Evolutionary conservation across 306 rosid species (phyloP).

Genomic region (Notholithocarpus densiflorus): DNA sequence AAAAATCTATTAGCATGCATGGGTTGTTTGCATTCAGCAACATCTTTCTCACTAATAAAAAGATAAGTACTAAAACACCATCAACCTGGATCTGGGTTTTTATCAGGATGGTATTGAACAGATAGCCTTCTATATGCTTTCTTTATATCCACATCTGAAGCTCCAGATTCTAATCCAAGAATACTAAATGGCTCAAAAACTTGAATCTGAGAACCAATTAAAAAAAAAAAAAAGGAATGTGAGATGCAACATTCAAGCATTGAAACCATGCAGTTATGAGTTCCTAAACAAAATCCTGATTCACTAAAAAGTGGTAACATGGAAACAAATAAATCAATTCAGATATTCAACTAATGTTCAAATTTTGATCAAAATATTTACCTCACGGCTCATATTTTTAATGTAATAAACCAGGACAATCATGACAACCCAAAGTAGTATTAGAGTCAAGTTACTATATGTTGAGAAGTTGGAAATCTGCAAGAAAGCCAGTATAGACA

Average conservation of each 20-base stretch:
- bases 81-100: constrained; percentile 98
- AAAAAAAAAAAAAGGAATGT: neutral
- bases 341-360: neutral
- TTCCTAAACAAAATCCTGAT: constrained; percentile 5
- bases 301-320: neutral
- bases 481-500: constrained; percentile 24
- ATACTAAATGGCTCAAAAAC: constrained; percentile 87
- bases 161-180: constrained; percentile 84
- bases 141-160: constrained; percentile 68
- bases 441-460: constrained; percentile 64
- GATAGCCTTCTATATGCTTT: constrained; percentile 92
- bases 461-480: constrained; percentile 92
- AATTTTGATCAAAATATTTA: constrained; percentile 30
- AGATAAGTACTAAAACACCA: constrained; percentile 34
- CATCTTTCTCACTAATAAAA: constrained; percentile 1
- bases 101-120: constrained; percentile 87
- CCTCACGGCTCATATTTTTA: constrained; percentile 82
- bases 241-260: constrained; percentile 9
- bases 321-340: neutral
- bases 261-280: neutral
- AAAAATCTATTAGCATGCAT: constrained; percentile 9
- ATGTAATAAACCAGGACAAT: constrained; percentile 81
- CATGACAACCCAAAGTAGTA: constrained; percentile 89
- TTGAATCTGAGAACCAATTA: constrained; percentile 51
- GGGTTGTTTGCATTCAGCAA: neutral